A percentile compares a stretch with the other conserved stretches of the same genome.
phyloP scores from a whole-genome alignment of 2,329 filamentous ascomycete species.

The Verticillium isaacii region DNA sequence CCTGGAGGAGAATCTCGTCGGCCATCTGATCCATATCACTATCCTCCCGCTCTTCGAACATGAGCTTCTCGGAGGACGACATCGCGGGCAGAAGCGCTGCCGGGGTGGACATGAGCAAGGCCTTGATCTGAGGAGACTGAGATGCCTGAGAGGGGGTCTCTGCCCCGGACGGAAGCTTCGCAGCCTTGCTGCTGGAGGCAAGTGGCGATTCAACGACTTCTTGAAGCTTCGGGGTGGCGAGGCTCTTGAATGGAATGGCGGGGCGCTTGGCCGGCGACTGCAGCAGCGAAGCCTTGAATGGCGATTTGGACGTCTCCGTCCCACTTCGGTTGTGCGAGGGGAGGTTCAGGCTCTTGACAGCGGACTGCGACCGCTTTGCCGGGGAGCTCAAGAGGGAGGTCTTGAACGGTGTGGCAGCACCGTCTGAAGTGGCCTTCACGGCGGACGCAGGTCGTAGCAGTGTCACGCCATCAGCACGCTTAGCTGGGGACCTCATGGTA shows the following conservation, averaged over 20 bases:
- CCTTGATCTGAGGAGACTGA: slow-evolving; percentile 29
- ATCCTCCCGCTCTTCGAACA: slow-evolving; percentile 25
- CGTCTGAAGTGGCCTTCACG: slow-evolving; percentile 17
- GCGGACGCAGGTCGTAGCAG: slow-evolving; percentile 26
- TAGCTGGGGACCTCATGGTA: slow-evolving; percentile 51
- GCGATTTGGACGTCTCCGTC: slow-evolving; percentile 26
- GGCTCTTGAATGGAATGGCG: slow-evolving; percentile 24
- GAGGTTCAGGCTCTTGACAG: slow-evolving; percentile 31
- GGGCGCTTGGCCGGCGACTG: slow-evolving; percentile 48
- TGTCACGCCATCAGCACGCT: slow-evolving; percentile 40
- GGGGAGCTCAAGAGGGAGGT: slow-evolving; percentile 41
- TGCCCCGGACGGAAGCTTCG: neutral
- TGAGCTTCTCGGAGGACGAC: slow-evolving; percentile 30
- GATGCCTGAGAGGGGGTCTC: neutral
- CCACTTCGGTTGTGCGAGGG: slow-evolving; percentile 15
- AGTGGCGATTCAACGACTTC: neutral
- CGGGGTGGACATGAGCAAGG: slow-evolving; percentile 27
- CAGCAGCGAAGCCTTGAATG: slow-evolving; percentile 42
- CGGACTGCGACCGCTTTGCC: slow-evolving; percentile 44
- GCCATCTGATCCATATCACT: slow-evolving; percentile 17
- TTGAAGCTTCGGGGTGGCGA: slow-evolving; percentile 13
- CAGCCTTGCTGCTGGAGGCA: neutral
- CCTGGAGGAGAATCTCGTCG: slow-evolving; percentile 25
- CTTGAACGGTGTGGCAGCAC: slow-evolving; percentile 25
- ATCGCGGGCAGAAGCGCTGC: slow-evolving; percentile 14